Conservation (phyloP, 2,329 filamentous ascomycete genomes). For the Cercospora sp. region DNA sequence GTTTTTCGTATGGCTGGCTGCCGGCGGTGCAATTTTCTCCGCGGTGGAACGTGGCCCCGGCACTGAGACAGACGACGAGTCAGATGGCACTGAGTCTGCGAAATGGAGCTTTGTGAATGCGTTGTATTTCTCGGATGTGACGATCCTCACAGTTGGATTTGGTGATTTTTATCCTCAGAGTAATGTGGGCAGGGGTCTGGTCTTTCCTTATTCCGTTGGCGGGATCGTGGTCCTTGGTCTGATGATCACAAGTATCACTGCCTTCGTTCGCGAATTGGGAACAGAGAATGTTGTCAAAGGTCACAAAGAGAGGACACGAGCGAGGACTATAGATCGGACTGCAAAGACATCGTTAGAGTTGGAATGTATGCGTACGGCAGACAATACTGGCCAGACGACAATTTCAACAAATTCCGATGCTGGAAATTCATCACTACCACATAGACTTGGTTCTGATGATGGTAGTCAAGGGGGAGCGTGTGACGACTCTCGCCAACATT, state of each 20-base stretch:
- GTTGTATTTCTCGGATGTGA: conserved; percentile 67
- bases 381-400: not conserved
- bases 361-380: conserved; percentile 23
- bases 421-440: conserved; percentile 15
- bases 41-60: conserved; percentile 58
- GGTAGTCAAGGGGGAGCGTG: conserved; percentile 4
- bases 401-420: conserved; percentile 24
- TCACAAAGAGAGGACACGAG: conserved; percentile 58
- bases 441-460: conserved; percentile 22
- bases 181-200: conserved; percentile 64
- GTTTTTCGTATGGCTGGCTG: conserved; percentile 76
- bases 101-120: conserved; percentile 74
- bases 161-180: conserved; percentile 61
- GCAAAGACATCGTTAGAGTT: conserved; percentile 56
- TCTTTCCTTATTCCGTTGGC: conserved; percentile 80
- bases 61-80: conserved; percentile 4
- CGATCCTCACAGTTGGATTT: conserved; percentile 62
- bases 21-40: conserved; percentile 75
- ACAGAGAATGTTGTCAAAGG: conserved; percentile 63
- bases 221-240: conserved; percentile 84
- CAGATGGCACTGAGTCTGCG: not conserved
- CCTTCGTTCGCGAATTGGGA: conserved; percentile 61
- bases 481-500: not conserved
- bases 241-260: conserved; percentile 77
- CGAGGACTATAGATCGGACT: conserved; percentile 56